Evolutionary conservation across 2,329 filamentous ascomycete genomes (phyloP).

Genomic region (Ascomycota sp.): DNA sequence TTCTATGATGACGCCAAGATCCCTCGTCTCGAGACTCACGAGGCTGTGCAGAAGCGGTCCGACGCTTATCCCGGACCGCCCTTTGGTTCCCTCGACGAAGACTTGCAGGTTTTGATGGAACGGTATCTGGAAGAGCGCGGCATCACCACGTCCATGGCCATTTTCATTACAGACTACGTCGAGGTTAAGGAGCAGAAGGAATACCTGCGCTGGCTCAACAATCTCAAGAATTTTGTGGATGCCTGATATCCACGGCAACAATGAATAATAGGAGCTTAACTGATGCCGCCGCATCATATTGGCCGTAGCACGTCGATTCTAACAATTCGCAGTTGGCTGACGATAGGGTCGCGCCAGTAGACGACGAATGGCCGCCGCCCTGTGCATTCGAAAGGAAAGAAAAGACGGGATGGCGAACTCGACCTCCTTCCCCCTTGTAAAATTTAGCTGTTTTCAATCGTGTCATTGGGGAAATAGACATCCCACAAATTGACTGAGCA

Average conservation of each 20-base stretch:
- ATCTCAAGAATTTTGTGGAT: slow-evolving; percentile 70
- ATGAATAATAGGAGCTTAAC: too few relatives aligned
- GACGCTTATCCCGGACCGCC: slow-evolving; percentile 76
- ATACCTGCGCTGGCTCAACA: slow-evolving; percentile 77
- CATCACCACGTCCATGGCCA: slow-evolving; percentile 64
- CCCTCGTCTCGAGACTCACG: slow-evolving; percentile 55
- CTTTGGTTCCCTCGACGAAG: slow-evolving; percentile 87
- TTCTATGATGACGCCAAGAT: slow-evolving; percentile 65
- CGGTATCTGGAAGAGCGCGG: slow-evolving; percentile 88
- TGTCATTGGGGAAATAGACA: too few relatives aligned
- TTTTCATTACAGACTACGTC: slow-evolving; percentile 91
- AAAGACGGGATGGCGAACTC: too few relatives aligned
- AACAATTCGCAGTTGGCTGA: too few relatives aligned
- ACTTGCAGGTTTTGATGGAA: slow-evolving; percentile 81
- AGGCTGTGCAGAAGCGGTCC: slow-evolving; percentile 56
- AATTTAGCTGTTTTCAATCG: too few relatives aligned
- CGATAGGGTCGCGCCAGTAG: too few relatives aligned
- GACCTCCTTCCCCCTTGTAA: too few relatives aligned
- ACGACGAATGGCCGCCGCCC: too few relatives aligned
- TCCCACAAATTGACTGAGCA: too few relatives aligned
- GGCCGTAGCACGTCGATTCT: too few relatives aligned
- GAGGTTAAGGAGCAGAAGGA: slow-evolving; percentile 97
- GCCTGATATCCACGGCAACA: slow-evolving; percentile 22
- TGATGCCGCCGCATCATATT: too few relatives aligned
- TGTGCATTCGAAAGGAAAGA: too few relatives aligned